Conservation (phyloP, 345 rosid genomes). For the Gynandropsis gynandra region DNA sequence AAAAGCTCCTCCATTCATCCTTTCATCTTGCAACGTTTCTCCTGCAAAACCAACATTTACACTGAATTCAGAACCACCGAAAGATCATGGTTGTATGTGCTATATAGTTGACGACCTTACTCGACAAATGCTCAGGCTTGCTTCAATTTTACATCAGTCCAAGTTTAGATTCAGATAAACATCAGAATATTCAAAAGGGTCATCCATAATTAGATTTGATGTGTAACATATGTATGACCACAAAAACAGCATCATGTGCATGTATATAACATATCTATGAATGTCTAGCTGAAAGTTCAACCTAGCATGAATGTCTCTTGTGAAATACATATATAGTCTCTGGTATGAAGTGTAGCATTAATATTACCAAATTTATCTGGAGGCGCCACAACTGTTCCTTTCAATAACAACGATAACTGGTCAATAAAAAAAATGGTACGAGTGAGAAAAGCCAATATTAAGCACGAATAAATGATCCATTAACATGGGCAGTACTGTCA, state of each 20-base stretch:
- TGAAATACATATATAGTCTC: not conserved
- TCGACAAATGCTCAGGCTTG: not conserved
- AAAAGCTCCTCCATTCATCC: constrained; percentile 74
- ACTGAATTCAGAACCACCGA: constrained; percentile 14
- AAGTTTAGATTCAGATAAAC: too few species aligned
- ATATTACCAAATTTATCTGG: constrained; percentile 90
- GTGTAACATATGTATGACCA: not conserved
- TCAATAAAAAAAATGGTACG: constrained; percentile 15
- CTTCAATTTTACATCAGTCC: not conserved
- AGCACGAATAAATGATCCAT: constrained; percentile 9
- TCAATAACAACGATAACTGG: constrained; percentile 76
- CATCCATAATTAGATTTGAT: too few species aligned
- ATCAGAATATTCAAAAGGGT: too few species aligned
- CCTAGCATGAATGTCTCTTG: constrained; percentile 5
- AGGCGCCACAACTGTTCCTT: constrained; percentile 97
- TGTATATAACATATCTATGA: too few species aligned
- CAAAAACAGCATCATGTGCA: constrained; percentile 11
- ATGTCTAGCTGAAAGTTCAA: too few species aligned
- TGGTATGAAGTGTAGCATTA: constrained; percentile 10
- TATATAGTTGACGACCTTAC: not conserved
- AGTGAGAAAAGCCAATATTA: constrained; percentile 20
- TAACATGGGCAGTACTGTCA: not conserved
- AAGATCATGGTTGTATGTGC: not conserved
- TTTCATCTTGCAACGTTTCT: constrained; percentile 82
- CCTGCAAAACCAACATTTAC: constrained; percentile 41